Percentiles rank a stretch among this genome's conserved stretches.
Conservation (phyloP, 2,329 filamentous ascomycete genomes). For the Alternaria burnsii region DNA sequence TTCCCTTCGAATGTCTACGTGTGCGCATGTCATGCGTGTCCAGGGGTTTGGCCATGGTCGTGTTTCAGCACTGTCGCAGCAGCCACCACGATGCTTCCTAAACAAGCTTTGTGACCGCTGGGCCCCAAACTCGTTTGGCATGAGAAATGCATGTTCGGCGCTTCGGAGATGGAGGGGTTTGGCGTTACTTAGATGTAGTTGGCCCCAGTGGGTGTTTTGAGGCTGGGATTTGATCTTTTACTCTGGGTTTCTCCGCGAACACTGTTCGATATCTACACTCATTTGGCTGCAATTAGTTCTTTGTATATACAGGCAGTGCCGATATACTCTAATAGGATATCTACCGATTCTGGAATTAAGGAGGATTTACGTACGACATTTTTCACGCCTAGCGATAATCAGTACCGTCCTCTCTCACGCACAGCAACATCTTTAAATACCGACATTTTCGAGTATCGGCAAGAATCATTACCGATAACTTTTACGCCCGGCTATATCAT, state of each 20-base stretch:
- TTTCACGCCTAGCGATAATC: background rate
- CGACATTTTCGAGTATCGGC: background rate
- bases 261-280: background rate
- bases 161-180: constrained; percentile 6
- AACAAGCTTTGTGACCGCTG: constrained; percentile 21
- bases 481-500: background rate
- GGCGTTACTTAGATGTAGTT: constrained; percentile 14
- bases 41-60: constrained; percentile 1
- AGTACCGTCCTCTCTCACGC: background rate
- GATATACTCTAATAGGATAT: background rate
- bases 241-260: background rate
- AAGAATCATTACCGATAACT: background rate
- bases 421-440: background rate
- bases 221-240: background rate
- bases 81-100: constrained; percentile 24
- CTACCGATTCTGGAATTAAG: constrained; percentile 7
- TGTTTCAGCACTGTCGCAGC: constrained; percentile 41
- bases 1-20: background rate
- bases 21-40: constrained; percentile 3
- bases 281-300: background rate
- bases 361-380: background rate
- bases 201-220: background rate
- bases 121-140: constrained; percentile 25
- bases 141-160: constrained; percentile 19
- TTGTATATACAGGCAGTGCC: background rate